Evolutionary conservation across 164 flowering plant species (phyloP), one percentile per base, ranked within the genome.

Genomic region (Vitis cinerea): DNA sequence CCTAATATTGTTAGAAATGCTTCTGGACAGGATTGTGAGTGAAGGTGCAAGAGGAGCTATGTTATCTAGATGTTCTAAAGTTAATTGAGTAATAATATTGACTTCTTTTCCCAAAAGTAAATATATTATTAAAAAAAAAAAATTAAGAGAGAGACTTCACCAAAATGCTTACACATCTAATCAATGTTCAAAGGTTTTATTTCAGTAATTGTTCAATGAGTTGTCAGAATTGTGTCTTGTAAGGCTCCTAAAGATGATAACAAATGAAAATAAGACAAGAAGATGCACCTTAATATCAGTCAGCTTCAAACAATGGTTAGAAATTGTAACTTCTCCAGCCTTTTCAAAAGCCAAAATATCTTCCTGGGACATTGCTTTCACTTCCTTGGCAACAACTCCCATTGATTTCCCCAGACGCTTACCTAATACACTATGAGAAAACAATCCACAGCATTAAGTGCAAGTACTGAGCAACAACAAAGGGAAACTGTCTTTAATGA

Each of bases 331-430:
- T 81, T 90, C 97, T 69, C 91, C 90, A 51, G 80, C 79, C 72
- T 79, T 78, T 81, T 91, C 91, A 80, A 96, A 96, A 57, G 84
- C 85, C 67, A 90, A 75, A 50, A 96, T 88, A 37, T 86, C 88
- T 75, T 88, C 85, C 76, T 91, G 97, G 29, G 98, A 82, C 98
- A 96, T 87, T 55, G 90, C 84, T 77, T 90, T 93, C 47, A 96
- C 88, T 76, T 86, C 86, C 79, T 90, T 88, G 15, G 97, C 89
- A 76, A 90, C 97, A 27, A 75, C 65, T 50, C 94, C 93, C 97
- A 96, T 93, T 3, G 93, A 85, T 80, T 88, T 96, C 54, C 99
- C 99, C 0, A 93, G 87, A 44, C 93, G 83, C 79, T 90, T 96
- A 17, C 99, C 98, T 55, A 96, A 72, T 17, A 81, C 86, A 75